Conservation (phyloP, 2,329 filamentous ascomycete genomes). For the Beauveria scarabaeidicola region DNA sequence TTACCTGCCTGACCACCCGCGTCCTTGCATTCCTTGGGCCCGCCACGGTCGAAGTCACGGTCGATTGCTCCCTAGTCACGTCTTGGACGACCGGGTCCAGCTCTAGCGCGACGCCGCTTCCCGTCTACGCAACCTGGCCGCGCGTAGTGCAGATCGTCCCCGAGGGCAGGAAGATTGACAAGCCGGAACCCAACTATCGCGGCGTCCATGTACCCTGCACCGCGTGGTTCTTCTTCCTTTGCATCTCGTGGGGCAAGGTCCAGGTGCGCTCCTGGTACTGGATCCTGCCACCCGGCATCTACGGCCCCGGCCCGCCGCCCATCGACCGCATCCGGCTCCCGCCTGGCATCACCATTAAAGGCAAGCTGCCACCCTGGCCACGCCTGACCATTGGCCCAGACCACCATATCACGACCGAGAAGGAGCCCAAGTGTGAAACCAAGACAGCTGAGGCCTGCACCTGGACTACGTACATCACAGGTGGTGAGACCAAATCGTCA, state of each 20-base stretch:
- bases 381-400: constrained; percentile 13
- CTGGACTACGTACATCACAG: constrained; percentile 6
- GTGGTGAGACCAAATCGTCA: constrained; percentile 8
- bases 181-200: constrained; percentile 12
- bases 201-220: constrained; percentile 13
- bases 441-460: constrained; percentile 12
- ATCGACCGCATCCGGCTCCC: constrained; percentile 8
- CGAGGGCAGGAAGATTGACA: constrained; percentile 1
- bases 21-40: constrained; percentile 13
- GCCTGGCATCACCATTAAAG: constrained; percentile 10
- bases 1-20: constrained; percentile 10
- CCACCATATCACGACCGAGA: constrained; percentile 9
- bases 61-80: constrained; percentile 6
- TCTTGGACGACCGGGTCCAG: constrained; percentile 9
- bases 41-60: constrained; percentile 10
- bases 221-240: constrained; percentile 16
- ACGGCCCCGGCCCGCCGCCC: constrained; percentile 13
- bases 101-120: constrained; percentile 10
- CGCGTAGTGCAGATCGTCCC: not conserved
- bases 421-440: constrained; percentile 11
- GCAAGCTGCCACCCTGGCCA: constrained; percentile 15
- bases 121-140: constrained; percentile 7
- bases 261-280: constrained; percentile 5
- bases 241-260: constrained; percentile 3
- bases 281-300: constrained; percentile 15